Evolutionary conservation across 2,329 filamentous ascomycete species (phyloP).

Genomic region (Pseudonectria buxi): DNA sequence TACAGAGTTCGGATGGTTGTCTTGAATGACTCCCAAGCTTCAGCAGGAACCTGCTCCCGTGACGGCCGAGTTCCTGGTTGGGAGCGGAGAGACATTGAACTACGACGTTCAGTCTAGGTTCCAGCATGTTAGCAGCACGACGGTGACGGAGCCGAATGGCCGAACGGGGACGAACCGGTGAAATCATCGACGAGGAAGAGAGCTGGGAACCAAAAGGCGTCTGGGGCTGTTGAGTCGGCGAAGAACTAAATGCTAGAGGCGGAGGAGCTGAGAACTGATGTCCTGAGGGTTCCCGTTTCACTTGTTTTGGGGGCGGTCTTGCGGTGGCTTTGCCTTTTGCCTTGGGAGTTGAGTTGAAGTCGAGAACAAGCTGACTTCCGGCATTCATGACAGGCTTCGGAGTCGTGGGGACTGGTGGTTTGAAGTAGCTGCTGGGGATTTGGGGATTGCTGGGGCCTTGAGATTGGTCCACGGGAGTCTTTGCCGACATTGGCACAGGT

Average conservation of each 20-base stretch:
- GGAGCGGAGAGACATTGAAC: slow-evolving; percentile 23
- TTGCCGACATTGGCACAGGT: slow-evolving; percentile 22
- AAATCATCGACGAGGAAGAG: slow-evolving; percentile 16
- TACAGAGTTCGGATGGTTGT: slow-evolving; percentile 39
- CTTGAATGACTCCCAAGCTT: slow-evolving; percentile 43
- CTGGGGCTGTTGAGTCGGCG: slow-evolving; percentile 25
- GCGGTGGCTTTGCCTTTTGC: slow-evolving; percentile 29
- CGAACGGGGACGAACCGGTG: slow-evolving; percentile 18
- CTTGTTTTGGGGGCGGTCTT: slow-evolving; percentile 26
- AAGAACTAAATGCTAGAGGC: slow-evolving; percentile 17
- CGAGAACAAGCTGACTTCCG: slow-evolving; percentile 31
- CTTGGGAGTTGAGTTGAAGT: slow-evolving; percentile 26
- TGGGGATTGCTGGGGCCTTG: slow-evolving; percentile 15
- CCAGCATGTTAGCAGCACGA: slow-evolving; percentile 6
- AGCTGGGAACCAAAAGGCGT: slow-evolving; percentile 22
- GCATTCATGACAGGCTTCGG: slow-evolving; percentile 31
- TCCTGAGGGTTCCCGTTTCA: slow-evolving; percentile 17
- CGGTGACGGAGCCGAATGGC: background rate
- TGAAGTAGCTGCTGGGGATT: slow-evolving; percentile 25
- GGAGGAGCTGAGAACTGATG: slow-evolving; percentile 12
- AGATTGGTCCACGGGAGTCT: slow-evolving; percentile 15
- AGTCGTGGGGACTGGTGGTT: slow-evolving; percentile 33
- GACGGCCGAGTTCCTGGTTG: slow-evolving; percentile 30
- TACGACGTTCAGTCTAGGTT: slow-evolving; percentile 21
- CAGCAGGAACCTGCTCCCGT: slow-evolving; percentile 37